Evolutionary conservation across 2,329 filamentous ascomycete genomes (phyloP).

Genomic region (Cladorrhinum sp.): DNA sequence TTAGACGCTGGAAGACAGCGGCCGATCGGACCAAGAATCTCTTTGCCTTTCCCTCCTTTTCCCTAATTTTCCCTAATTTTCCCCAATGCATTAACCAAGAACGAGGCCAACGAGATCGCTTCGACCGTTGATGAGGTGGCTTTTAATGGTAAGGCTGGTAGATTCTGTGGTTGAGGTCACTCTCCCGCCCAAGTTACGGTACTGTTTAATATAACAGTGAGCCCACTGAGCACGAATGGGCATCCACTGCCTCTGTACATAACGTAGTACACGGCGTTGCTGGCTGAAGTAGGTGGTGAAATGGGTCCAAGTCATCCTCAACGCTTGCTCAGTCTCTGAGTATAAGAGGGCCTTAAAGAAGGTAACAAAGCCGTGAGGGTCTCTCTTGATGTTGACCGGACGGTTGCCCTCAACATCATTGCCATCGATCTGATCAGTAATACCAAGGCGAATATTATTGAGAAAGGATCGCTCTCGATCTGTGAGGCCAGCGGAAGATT

Average conservation of each 20-base stretch:
- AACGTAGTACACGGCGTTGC: background rate
- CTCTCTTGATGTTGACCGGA: background rate
- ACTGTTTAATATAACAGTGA: background rate
- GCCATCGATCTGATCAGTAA: too few relatives aligned
- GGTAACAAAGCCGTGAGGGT: background rate
- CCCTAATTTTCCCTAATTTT: too few relatives aligned
- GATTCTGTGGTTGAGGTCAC: constrained; percentile 9
- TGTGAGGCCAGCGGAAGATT: background rate
- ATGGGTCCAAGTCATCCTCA: background rate
- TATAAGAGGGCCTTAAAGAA: background rate
- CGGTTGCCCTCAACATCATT: background rate
- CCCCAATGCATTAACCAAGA: too few relatives aligned
- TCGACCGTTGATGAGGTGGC: constrained; percentile 8
- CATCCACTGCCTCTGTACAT: constrained; percentile 3
- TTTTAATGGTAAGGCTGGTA: constrained; percentile 9
- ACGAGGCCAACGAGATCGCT: too few relatives aligned
- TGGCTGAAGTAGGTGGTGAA: background rate
- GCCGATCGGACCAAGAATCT: too few relatives aligned
- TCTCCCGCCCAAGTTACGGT: constrained; percentile 3
- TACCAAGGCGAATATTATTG: background rate
- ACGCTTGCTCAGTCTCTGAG: background rate
- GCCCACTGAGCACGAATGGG: constrained; percentile 5
- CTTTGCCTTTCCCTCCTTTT: too few relatives aligned
- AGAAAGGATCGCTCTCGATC: background rate
- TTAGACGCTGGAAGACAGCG: too few relatives aligned